These are phyloP conservation scores for Ophiostoma sp. DNA, from an alignment of 2,329 filamentous ascomycete genomes.

Conservation along the genomic window DNA sequence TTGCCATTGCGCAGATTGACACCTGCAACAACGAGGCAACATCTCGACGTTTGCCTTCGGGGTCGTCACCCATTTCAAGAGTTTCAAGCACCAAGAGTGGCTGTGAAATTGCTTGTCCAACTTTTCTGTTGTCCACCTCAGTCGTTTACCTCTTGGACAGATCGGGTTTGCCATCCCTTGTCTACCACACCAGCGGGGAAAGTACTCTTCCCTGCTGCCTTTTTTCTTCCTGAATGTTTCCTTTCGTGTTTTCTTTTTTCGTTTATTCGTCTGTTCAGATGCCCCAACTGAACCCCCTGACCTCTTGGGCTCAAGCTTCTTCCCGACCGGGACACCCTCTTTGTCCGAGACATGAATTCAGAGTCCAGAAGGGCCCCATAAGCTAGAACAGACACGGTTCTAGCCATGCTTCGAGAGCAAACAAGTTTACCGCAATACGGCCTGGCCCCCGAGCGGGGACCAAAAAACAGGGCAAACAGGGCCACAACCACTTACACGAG, in stretches of 20 bases:
- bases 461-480: background rate
- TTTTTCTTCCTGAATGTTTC: background rate
- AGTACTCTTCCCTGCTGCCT: background rate
- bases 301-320: background rate
- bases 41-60: background rate
- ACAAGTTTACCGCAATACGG: background rate
- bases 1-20: background rate
- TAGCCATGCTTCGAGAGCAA: background rate
- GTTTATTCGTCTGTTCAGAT: background rate
- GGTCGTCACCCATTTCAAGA: background rate
- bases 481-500: background rate
- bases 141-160: too few relatives aligned
- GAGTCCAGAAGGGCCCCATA: background rate
- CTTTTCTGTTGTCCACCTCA: background rate
- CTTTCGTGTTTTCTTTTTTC: background rate
- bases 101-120: background rate
- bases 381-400: slow-evolving; percentile 1
- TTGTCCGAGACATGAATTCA: slow-evolving; percentile 1
- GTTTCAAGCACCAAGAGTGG: background rate
- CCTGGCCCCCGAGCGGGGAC: too few relatives aligned
- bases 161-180: background rate
- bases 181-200: background rate
- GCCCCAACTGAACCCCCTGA: background rate
- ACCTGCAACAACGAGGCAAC: background rate
- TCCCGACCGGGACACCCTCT: background rate